These are phyloP conservation scores for Cornus kousa DNA, from an alignment of 148 eudicot species.

Conservation along the genomic window DNA sequence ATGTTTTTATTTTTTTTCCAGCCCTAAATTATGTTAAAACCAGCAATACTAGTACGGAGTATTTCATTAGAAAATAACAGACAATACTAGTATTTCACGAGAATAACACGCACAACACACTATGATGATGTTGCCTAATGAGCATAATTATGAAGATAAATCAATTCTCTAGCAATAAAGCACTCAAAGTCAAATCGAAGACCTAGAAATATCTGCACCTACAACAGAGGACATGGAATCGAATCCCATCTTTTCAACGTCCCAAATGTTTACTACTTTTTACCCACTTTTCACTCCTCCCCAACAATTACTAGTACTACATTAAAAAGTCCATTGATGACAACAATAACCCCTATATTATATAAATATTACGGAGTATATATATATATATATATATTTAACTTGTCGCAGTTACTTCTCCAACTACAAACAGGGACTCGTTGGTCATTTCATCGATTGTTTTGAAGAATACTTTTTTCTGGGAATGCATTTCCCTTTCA, in stretches of 20 bases:
- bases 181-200: not conserved
- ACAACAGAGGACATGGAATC: not conserved
- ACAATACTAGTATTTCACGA: too few relatives aligned
- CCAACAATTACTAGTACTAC: too few relatives aligned
- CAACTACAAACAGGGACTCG: not conserved
- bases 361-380: too few relatives aligned
- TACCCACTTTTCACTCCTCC: too few relatives aligned
- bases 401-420: not conserved
- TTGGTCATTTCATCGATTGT: slow-evolving; percentile 24
- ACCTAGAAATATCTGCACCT: not conserved
- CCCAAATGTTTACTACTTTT: not conserved
- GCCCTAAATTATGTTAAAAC: too few relatives aligned
- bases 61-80: too few relatives aligned
- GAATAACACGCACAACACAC: too few relatives aligned
- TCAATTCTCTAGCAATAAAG: not conserved
- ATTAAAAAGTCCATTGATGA: not conserved
- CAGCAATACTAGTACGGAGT: too few relatives aligned
- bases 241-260: not conserved
- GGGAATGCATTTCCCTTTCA: slow-evolving; percentile 53
- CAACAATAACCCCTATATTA: not conserved
- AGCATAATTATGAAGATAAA: not conserved
- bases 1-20: too few relatives aligned
- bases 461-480: slow-evolving; percentile 30
- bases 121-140: not conserved
- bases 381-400: too few relatives aligned